A percentile compares a stretch with the other conserved stretches of the same genome.
phyloP scores from a whole-genome alignment of 148 eudicot genomes.

The Rhododendron griersonianum region DNA sequence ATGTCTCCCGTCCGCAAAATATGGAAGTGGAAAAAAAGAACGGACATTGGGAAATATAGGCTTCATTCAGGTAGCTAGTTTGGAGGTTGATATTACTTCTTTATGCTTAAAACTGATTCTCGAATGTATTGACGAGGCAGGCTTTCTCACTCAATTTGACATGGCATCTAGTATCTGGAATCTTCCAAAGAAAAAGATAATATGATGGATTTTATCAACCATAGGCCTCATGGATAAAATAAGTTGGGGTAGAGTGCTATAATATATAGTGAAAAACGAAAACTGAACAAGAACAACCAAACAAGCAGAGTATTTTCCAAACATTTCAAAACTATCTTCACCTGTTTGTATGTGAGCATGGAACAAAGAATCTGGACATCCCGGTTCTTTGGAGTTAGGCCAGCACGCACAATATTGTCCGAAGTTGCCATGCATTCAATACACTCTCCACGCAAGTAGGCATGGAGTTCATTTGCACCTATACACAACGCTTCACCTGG shows the following conservation, averaged over 20 bases:
- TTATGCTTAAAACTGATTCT: not conserved
- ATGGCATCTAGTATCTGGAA: not conserved
- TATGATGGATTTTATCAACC: not conserved
- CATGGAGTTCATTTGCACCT: conserved; percentile 95
- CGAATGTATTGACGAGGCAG: not conserved
- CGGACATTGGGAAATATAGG: not conserved
- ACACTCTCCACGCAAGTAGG: conserved; percentile 83
- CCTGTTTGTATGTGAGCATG: conserved; percentile 97
- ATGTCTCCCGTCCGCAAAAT: not conserved
- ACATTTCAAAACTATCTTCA: conserved; percentile 14
- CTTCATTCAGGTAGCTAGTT: not conserved
- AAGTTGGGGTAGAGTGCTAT: not conserved
- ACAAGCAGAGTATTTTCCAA: not conserved
- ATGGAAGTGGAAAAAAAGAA: not conserved
- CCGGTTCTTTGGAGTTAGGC: conserved; percentile 78
- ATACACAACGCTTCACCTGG: conserved; percentile 84
- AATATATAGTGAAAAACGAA: not conserved
- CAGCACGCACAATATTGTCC: conserved; percentile 98
- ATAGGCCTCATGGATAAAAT: not conserved
- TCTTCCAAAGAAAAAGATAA: not conserved
- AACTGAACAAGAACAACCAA: not conserved
- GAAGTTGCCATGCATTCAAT: conserved; percentile 98
- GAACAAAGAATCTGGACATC: conserved; percentile 78
- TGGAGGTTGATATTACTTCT: not conserved
- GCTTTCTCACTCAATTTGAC: not conserved